Evolutionary conservation across 2,329 filamentous ascomycete genomes (phyloP).

Genomic region (Paraphoma chrysanthemicola): DNA sequence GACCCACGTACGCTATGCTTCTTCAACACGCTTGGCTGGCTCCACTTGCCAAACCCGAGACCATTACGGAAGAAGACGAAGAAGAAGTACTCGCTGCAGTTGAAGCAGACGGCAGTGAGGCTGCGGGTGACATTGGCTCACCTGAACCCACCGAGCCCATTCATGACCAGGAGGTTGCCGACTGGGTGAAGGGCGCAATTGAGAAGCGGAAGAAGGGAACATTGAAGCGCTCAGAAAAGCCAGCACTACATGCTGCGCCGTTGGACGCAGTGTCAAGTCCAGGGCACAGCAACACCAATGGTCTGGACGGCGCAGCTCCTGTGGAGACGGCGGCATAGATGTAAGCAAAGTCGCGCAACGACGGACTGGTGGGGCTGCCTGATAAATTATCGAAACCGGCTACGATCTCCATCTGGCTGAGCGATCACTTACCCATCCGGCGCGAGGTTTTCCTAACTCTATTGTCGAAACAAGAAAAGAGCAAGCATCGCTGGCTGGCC

Average conservation of each 20-base stretch:
- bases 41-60: slow-evolving; percentile 76
- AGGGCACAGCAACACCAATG: slow-evolving; percentile 31
- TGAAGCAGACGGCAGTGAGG: slow-evolving; percentile 51
- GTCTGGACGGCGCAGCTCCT: slow-evolving; percentile 26
- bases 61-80: slow-evolving; percentile 74
- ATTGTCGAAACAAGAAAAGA: too few relatives aligned
- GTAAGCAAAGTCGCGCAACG: neutral
- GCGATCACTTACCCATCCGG: too few relatives aligned
- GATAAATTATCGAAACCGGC: neutral
- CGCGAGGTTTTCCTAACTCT: too few relatives aligned
- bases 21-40: slow-evolving; percentile 89
- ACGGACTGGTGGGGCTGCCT: neutral
- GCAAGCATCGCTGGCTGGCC: too few relatives aligned
- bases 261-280: slow-evolving; percentile 70
- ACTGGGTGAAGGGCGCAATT: slow-evolving; percentile 80
- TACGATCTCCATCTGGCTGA: too few relatives aligned
- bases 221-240: slow-evolving; percentile 63
- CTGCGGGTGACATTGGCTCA: slow-evolving; percentile 38
- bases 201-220: slow-evolving; percentile 68
- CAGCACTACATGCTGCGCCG: slow-evolving; percentile 86
- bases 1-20: slow-evolving; percentile 93
- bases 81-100: slow-evolving; percentile 58
- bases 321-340: slow-evolving; percentile 22
- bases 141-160: slow-evolving; percentile 46
- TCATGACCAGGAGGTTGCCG: slow-evolving; percentile 81